Evolutionary conservation across 2,329 filamentous ascomycete genomes (phyloP), one percentile per base, ranked within the genome.

Genomic region (Aureobasidium sp.): DNA sequence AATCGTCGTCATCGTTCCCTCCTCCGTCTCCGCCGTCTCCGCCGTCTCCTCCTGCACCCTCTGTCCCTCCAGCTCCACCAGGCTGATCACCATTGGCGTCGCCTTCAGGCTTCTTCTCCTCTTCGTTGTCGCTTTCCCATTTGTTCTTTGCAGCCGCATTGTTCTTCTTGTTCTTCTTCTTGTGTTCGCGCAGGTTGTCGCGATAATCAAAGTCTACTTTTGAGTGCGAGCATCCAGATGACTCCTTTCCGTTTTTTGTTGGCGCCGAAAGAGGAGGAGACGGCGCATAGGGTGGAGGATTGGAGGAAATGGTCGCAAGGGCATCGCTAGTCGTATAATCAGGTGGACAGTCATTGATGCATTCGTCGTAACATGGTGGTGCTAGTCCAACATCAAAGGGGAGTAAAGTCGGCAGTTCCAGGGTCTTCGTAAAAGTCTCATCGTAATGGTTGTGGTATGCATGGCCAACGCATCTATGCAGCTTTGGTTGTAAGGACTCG

Each of bases 201-300:
- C 77, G 37, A 22, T 74, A 79, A 19, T 71, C 71, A 55, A 86
- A 79, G 62, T 87, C 82, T 47, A 87, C 69, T 25, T 71, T 67
- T 17, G 35, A 32, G 8, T 16, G 4, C 5, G n/a, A 5, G 7
- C 22, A 7, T 14, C 29, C 24, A 19, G 14, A 25, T 4, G 21
- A 2, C 5, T 27, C n/a, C 8, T 32, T 14, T 3, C 2, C 4
- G 11, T 6, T 5, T 21, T 29, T 12, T 17, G 6, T 12, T 4
- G 34, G 16, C 2, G 16, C 1, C 4, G 17, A 21, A n/a, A 6
- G 8, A 11, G 7, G 1, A 1, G 32, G 16, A 4, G 17, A 27
- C 5, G 34, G 35, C 6, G 45, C 34, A 39, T 50, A 50, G 14
- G 35, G 8, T 2, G 48, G 48, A 6, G 27, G 35, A 3, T 34